Base-by-base conservation (phyloP, 371 early-diverging fungal genomes). In the Lichtheimia ramosa region DNA sequence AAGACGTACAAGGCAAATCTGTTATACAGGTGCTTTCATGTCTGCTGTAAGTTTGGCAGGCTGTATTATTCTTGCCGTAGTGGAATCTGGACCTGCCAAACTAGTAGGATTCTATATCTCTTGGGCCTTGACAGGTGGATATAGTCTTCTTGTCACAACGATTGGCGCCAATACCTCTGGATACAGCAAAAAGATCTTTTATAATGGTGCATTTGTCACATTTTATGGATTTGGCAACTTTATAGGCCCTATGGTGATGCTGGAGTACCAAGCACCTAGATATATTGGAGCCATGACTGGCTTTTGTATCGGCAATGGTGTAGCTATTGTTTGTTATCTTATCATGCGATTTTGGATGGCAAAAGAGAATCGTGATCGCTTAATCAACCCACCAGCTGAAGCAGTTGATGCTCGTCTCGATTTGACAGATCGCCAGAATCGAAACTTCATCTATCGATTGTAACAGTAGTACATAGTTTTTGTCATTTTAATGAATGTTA, bases 161-260 rank as follows among this genome's bases (percentile, higher is more conserved):
- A 2, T 56, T 73, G 20, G 40, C 69, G 2, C 46, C 64, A 7
- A 66, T 66, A 2, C 56, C 66, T 40, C 48, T 63, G 21, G 62
- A 59, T 21, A 48, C 51, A 40, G 41, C 21, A 76, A 76, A 41
- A 76, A 76, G 56, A 41, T 67, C 10, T 62, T 73, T 18, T 74
- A 69, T 43, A 70, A 77, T 23, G 72, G 56, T 12, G 59, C 64
- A 40, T 62, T 66, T 18, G 54, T 71, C 49, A 54, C 68, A 21
- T 63, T 60, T 15, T 70, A 63, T 41, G 71, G 70, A 8, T 5
- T 74, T 8, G 77, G 74, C 43, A 69, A 71, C 34, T 69, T 77
- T 39, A 55, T 59, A 16, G 77, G 76, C 13, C 76, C 76, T 6
- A 55, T 75, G 18, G 49, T 73, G 15, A 73, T 66, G 62, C 39